Conservation (phyloP, 192 early-diverging fungal species). For the Rhizophagus prolifer region DNA sequence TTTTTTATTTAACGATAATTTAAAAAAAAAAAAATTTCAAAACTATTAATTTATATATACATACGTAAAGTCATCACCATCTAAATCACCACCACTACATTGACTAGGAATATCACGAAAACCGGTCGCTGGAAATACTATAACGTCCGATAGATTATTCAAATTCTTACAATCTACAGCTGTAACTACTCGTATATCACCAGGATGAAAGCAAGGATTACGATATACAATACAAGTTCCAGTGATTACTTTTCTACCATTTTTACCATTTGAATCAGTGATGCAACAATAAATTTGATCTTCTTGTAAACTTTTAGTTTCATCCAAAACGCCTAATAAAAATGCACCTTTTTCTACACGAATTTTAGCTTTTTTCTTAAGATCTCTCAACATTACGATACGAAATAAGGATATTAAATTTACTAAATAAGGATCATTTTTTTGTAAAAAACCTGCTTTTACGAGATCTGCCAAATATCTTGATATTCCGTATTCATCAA, state of each 20-base stretch:
- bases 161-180: conserved; percentile 54
- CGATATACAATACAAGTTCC: conserved; percentile 49
- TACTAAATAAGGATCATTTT: conserved; percentile 45
- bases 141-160: conserved; percentile 57
- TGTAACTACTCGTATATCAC: conserved; percentile 56
- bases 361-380: conserved; percentile 56
- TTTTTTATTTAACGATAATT: too few relatives aligned
- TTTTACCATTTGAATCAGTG: conserved; percentile 27
- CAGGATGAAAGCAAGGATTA: conserved; percentile 68
- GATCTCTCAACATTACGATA: conserved; percentile 44
- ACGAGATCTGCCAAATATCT: conserved; percentile 44
- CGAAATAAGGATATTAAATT: conserved; percentile 47
- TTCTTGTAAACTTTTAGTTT: conserved; percentile 40
- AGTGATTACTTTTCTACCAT: conserved; percentile 33
- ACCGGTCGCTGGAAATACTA: conserved; percentile 72
- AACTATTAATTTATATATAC: not conserved
- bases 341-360: conserved; percentile 51
- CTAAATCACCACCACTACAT: conserved; percentile 84
- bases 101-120: conserved; percentile 67
- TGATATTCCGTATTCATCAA: conserved; percentile 47
- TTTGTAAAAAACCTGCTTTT: conserved; percentile 45
- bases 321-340: conserved; percentile 59
- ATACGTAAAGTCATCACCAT: conserved; percentile 75
- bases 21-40: too few relatives aligned
- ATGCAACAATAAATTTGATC: conserved; percentile 55